These are phyloP conservation scores for Metschnikowia gelsemii DNA, from an alignment of 805 yeast genomes.

Conservation along the genomic window DNA sequence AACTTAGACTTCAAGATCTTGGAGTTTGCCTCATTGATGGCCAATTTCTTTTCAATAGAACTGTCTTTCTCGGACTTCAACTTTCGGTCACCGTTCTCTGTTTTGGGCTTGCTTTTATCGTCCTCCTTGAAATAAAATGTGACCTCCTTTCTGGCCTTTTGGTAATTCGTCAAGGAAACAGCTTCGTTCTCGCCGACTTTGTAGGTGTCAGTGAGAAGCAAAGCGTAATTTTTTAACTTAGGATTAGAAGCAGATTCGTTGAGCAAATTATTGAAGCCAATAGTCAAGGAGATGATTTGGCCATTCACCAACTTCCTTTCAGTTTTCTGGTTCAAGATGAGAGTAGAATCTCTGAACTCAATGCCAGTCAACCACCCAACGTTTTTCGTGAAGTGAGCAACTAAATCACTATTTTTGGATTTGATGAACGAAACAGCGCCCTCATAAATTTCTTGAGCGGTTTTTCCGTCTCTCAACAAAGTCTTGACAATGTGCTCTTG, in stretches of 20 bases:
- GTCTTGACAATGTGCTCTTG: slow-evolving; percentile 60
- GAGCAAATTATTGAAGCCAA: slow-evolving; percentile 70
- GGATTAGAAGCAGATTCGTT: slow-evolving; percentile 46
- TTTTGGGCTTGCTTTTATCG: slow-evolving; percentile 38
- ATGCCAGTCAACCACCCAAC: slow-evolving; percentile 88
- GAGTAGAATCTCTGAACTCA: slow-evolving; percentile 79
- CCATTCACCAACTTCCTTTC: slow-evolving; percentile 68
- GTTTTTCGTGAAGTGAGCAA: slow-evolving; percentile 64
- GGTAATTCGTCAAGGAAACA: slow-evolving; percentile 66
- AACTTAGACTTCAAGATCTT: slow-evolving; percentile 75
- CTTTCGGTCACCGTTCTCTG: slow-evolving; percentile 22
- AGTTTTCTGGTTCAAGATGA: slow-evolving; percentile 70
- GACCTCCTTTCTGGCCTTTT: slow-evolving; percentile 69
- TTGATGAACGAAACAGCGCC: slow-evolving; percentile 61
- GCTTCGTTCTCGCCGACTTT: slow-evolving; percentile 64
- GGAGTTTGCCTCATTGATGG: slow-evolving; percentile 44
- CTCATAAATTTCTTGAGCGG: slow-evolving; percentile 65
- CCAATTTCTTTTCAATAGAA: slow-evolving; percentile 30
- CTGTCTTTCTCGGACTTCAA: slow-evolving; percentile 42
- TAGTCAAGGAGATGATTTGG: slow-evolving; percentile 68
- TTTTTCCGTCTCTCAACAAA: slow-evolving; percentile 63
- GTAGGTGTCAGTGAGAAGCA: slow-evolving; percentile 78
- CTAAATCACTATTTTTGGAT: slow-evolving; percentile 62
- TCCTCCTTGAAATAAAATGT: slow-evolving; percentile 81
- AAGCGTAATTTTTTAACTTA: slow-evolving; percentile 60